Evolutionary conservation across 495 filamentous ascomycete genomes (phyloP), one percentile per base, ranked within the genome.

Genomic region (Tricharina praecox): DNA sequence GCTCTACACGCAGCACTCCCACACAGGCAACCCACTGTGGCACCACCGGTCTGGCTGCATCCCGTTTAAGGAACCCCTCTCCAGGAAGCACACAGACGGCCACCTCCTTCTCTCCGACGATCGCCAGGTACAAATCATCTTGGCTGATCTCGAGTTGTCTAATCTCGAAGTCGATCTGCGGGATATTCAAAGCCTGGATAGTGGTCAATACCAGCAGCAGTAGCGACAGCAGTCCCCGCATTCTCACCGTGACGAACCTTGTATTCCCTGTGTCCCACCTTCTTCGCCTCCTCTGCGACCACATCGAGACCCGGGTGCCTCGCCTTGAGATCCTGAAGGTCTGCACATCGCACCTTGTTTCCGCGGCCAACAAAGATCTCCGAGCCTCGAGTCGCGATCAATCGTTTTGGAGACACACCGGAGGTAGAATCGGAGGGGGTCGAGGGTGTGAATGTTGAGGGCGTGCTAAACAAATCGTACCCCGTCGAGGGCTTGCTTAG

Each of bases 391-490:
- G 23, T 51, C 2, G 58, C 57, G 35, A 60, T 61, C 18, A 50
- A 43, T 10, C 58, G 50, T 20, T 43, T 48, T 5, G 58, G 58
- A 3, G 25, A 13, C 21, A 39, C 23, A 9, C 33, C 43, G 3
- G 51, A 45, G 4, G 10, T n/a, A 11, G 1, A 5, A 2, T 47
- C 13, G 7, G 57, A 52, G 4, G 25, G 23, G 4, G 43, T 23
- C 4, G 28, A 20, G 1, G 41, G 41, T 24, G 18, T 25, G 43
- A 35, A 46, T 9, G 45, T 2, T 8, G 3, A 1, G 16, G 58
- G 53, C 39, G 53, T 55, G 4, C 53, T 53, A 53, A 61, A 61
- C 35, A 61, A 53, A 42, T 51, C 57, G 41, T 60, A 57, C 18
- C 58, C 58, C 13, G 58, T 53, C 7, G 58, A 60, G 9, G 53